Evolutionary conservation across 148 eudicot genomes (phyloP), one percentile per base, ranked within the genome.

Genomic region (Chenopodium formosanum): DNA sequence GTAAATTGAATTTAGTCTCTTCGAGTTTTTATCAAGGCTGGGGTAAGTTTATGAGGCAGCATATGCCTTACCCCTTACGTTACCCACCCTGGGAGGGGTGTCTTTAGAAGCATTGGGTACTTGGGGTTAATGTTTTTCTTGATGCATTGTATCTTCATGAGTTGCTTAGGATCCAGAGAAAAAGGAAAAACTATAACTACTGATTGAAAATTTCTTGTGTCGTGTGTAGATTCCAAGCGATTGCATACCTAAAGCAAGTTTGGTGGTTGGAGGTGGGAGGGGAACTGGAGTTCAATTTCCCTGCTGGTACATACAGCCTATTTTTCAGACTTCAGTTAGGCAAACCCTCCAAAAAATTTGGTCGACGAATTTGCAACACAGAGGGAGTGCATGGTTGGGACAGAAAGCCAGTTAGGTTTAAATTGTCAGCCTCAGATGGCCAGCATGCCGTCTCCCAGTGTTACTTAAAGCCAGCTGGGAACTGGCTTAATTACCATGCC

Each of bases 211-310:
- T 60, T 8, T 27, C 31, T 76, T 40, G 11, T 81, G 72, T 29
- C 70, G 63, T 25, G 17, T 84, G 78, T 78, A 93, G 97, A 82
- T 93, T 93, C 82, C 65, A 85, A 37, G 70, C 91, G 60, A 76
- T 93, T 53, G 95, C 97, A 27, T 92, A 87, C 85, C 91, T 93
- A 13, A 87, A 91, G 25, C 94, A 93, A 79, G 88, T 88, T 74
- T 93, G 97, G 97, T 93, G 97, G 97, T 66, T 93, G 20, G 95
- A 93, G 79, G 90, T 89, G 1, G 85, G 84, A 34, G 97, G 97
- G 29, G 86, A 85, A 70, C 0, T 90, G 10, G 94, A 91, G 66
- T 90, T 91, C 82, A 85, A 82, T 27, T 89, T 92, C 80, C 92
- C 95, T 5, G 84, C 81, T 0, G 95, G 94, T 29, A 75, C 50